Percentiles rank a stretch among this genome's conserved stretches.
Evolutionary conservation across 495 filamentous ascomycete species (phyloP).

Genomic region (Daldinia caldariorum): DNA sequence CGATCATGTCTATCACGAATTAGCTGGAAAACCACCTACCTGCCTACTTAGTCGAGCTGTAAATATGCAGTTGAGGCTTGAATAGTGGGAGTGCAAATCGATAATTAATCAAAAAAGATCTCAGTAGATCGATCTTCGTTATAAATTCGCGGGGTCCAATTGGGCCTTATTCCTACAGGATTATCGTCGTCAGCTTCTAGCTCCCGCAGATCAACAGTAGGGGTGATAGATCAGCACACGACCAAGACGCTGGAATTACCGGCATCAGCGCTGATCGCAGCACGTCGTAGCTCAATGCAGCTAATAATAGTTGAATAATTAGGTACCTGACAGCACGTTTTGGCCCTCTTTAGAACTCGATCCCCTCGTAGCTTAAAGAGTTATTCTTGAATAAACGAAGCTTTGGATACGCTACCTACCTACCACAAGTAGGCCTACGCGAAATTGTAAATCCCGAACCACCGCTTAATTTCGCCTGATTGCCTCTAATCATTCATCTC

Average conservation of each 20-base stretch:
- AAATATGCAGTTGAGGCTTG: slow-evolving; percentile 12
- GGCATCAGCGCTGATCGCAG: slow-evolving; percentile 18
- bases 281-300: not conserved
- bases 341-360: not conserved
- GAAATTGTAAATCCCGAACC: slow-evolving; percentile 6
- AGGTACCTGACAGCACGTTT: slow-evolving; percentile 5
- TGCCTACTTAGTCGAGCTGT: slow-evolving; percentile 11
- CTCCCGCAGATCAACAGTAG: slow-evolving; percentile 36
- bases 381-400: not conserved
- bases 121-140: slow-evolving; percentile 36
- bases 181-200: slow-evolving; percentile 36
- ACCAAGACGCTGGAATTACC: slow-evolving; percentile 23
- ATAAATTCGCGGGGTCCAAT: slow-evolving; percentile 20
- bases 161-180: slow-evolving; percentile 36
- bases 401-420: not conserved
- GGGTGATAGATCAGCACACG: slow-evolving; percentile 35
- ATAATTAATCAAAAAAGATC: slow-evolving; percentile 24
- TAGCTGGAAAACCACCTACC: slow-evolving; percentile 1
- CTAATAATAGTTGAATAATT: slow-evolving; percentile 39
- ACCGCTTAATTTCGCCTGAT: slow-evolving; percentile 22
- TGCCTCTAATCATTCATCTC: not conserved
- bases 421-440: slow-evolving; percentile 2
- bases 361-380: slow-evolving; percentile 7
- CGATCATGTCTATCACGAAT: not conserved
- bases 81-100: slow-evolving; percentile 15